Base-by-base conservation (phyloP, 225 moss, liverwort and hornwort genomes). In the Sphagnum contortum region DNA sequence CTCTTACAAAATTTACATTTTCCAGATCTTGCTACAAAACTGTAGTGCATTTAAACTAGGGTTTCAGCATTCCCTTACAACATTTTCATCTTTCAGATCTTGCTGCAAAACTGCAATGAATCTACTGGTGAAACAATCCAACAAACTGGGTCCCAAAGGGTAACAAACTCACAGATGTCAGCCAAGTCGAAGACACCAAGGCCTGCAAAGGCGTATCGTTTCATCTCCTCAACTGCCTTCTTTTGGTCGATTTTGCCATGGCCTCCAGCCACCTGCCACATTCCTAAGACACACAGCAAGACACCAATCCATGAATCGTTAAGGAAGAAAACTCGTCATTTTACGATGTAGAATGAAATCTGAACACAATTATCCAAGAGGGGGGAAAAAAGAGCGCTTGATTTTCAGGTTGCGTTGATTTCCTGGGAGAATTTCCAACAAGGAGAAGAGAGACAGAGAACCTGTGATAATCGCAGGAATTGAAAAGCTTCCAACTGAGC, bases 191-290 rank as follows among this genome's bases (percentile, higher is more conserved):
- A 84, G 64, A 84, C 78, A 12, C 77, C 78, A 9, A 84, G 75
- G 10, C 84, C 81, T 10, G 84, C 73, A 56, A 74, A 81, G 57
- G 80, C 81, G 64, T 81, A 84, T 5, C 73, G 69, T 8, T 81
- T 81, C 81, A 84, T 80, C 65, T 84, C 81, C 29, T 78, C 64
- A 55, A 78, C 78, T 11, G 81, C 81, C 77, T 73, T 81, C 56
- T 71, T 76, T 7, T 77, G 65, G 69, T 84, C 78, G 63, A 81
- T 74, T 44, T 61, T 67, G 57, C 84, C 81, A 70, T 84, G 84
- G 53, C 80, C 84, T 71, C 84, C 84, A 73, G 81, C 81, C 48
- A 84, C 84, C 69, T 84, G 84, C 80, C 81, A 81, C 84, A 84
- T 78, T 56, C 81, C 81, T 84, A 75, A 64, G 64, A 46, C 59